Conservation (phyloP, 306 rosid species). For the Biancaea sappan region DNA sequence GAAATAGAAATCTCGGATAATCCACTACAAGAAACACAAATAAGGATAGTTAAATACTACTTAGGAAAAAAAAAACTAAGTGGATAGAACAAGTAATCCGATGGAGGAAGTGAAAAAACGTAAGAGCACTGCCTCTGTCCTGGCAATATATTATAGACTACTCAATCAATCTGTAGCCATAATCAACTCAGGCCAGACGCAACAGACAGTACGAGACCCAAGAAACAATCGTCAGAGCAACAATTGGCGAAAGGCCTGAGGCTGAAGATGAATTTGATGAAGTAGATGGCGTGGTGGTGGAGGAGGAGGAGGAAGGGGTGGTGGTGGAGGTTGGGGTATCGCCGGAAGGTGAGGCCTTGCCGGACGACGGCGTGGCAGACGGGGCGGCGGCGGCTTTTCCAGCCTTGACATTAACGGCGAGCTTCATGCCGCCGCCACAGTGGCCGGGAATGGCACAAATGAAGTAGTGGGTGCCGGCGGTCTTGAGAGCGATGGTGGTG, state of each 20-base stretch:
- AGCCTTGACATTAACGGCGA: constrained; percentile 58
- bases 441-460: constrained; percentile 65
- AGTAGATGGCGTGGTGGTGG: constrained; percentile 38
- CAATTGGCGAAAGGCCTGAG: constrained; percentile 33
- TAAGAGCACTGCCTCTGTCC: constrained; percentile 91
- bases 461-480: constrained; percentile 76
- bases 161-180: not conserved
- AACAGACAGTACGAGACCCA: constrained; percentile 36
- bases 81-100: constrained; percentile 5
- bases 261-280: constrained; percentile 43
- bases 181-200: constrained; percentile 32
- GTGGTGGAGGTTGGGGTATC: constrained; percentile 26
- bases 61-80: not conserved
- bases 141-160: constrained; percentile 39
- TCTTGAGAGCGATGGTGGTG: constrained; percentile 69
- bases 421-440: constrained; percentile 86
- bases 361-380: constrained; percentile 39
- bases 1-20: constrained; percentile 15
- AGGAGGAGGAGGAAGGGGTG: constrained; percentile 32
- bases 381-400: constrained; percentile 45
- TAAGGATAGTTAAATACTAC: constrained; percentile 2
- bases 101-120: constrained; percentile 16
- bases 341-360: constrained; percentile 39
- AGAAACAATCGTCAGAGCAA: constrained; percentile 35
- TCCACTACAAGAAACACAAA: not conserved